Percentiles rank a stretch among this genome's conserved stretches.
phyloP scores from a whole-genome alignment of 163 green algal genomes.

The Chlorella variabilis region DNA sequence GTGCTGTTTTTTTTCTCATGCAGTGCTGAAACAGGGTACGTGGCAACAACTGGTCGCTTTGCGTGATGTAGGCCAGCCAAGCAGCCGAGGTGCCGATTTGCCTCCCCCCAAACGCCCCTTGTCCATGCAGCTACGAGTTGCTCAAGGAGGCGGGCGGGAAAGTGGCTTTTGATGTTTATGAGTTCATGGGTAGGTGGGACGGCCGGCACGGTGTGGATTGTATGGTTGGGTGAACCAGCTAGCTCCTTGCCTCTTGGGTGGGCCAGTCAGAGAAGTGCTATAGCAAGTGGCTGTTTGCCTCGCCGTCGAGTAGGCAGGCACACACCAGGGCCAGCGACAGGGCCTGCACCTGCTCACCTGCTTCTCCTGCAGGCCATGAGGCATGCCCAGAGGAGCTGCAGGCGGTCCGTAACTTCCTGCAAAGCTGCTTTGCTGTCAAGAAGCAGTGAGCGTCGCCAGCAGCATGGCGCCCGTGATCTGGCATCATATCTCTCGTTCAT shows the following conservation, averaged over 20 bases:
- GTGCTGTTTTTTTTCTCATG: background rate
- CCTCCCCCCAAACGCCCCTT: no score
- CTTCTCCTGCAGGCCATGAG: slow-evolving; percentile 35
- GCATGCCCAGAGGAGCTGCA: slow-evolving; percentile 58
- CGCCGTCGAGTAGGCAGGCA: background rate
- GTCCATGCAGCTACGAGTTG: slow-evolving; percentile 29
- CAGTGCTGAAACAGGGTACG: background rate
- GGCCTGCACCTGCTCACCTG: background rate
- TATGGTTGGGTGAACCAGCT: no score
- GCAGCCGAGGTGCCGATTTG: no score
- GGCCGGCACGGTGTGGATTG: no score
- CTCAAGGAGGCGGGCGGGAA: slow-evolving; percentile 48
- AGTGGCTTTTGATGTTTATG: slow-evolving; percentile 53
- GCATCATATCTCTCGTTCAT: no score
- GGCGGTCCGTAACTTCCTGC: slow-evolving; percentile 33
- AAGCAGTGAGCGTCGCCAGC: background rate
- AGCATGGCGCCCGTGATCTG: no score
- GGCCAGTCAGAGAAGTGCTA: no score
- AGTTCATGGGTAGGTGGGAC: slow-evolving; percentile 50
- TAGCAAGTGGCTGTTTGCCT: no score
- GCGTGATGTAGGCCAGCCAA: no score
- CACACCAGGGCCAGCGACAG: no score
- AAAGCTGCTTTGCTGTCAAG: slow-evolving; percentile 13
- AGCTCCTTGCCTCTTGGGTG: no score
- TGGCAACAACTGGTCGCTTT: no score